A percentile compares a stretch with the other conserved stretches of the same genome.
Conservation (phyloP, 2,329 filamentous ascomycete genomes). For the Penicillium sp. region DNA sequence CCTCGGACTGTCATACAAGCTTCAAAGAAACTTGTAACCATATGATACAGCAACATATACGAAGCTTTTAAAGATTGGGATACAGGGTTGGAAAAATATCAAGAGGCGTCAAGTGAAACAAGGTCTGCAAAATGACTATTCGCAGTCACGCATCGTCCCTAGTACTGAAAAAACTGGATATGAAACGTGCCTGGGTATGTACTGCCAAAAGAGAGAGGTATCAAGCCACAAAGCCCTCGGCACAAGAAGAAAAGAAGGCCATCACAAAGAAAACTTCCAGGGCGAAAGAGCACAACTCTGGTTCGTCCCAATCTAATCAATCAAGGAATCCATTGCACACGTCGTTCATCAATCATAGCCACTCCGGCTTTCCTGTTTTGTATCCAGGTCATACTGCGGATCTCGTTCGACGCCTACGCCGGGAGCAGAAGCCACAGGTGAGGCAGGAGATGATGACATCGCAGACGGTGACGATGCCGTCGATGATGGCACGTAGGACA, state of each 20-base stretch:
- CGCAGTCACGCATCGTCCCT: background rate
- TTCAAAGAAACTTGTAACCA: too few relatives aligned
- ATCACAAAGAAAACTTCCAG: background rate
- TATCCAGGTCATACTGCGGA: constrained; percentile 19
- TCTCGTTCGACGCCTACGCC: constrained; percentile 28
- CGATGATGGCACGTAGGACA: constrained; percentile 65
- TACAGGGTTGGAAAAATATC: too few relatives aligned
- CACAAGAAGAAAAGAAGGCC: background rate
- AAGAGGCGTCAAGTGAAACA: too few relatives aligned
- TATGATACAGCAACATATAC: too few relatives aligned
- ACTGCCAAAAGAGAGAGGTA: constrained; percentile 2
- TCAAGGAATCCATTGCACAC: background rate
- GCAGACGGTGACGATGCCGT: constrained; percentile 63
- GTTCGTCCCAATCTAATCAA: background rate
- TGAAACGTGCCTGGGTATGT: constrained; percentile 15
- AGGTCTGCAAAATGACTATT: too few relatives aligned
- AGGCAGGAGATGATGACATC: constrained; percentile 66
- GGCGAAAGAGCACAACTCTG: background rate
- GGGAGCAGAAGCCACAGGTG: constrained; percentile 44
- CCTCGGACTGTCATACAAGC: too few relatives aligned
- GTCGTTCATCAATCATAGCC: constrained; percentile 4
- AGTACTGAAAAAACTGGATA: background rate
- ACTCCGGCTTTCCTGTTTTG: background rate
- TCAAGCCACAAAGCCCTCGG: background rate
- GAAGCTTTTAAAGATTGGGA: too few relatives aligned